Conservation (phyloP, 208 protist species). For the Trypanosoma platydactyli region DNA sequence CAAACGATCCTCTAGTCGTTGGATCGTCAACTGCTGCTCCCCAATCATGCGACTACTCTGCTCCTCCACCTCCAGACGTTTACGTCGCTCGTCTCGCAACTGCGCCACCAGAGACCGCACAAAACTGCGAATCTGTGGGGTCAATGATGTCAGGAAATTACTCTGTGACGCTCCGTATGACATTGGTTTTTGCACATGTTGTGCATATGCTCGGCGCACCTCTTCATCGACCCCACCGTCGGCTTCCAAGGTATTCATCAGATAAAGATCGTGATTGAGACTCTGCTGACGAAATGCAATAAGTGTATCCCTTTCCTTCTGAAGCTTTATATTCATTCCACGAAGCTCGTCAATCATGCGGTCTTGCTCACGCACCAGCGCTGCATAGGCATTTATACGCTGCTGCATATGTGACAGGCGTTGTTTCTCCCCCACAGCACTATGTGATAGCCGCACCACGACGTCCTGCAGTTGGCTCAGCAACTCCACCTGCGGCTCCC, state of each 20-base stretch:
- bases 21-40: conserved; percentile 36
- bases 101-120: conserved; percentile 45
- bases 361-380: conserved; percentile 45
- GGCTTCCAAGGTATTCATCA: conserved; percentile 20
- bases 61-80: conserved; percentile 40
- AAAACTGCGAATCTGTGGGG: conserved; percentile 30
- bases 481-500: conserved; percentile 30
- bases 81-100: conserved; percentile 38
- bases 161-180: neutral
- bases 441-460: conserved; percentile 40
- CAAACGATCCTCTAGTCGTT: conserved; percentile 36
- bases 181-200: conserved; percentile 12
- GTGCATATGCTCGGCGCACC: conserved; percentile 16
- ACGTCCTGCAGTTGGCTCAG: conserved; percentile 45
- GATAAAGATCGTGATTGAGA: conserved; percentile 26
- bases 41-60: conserved; percentile 42
- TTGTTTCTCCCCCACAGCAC: conserved; percentile 43
- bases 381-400: conserved; percentile 34
- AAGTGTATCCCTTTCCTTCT: conserved; percentile 32
- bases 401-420: conserved; percentile 31
- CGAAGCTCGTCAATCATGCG: conserved; percentile 44
- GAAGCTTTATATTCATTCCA: conserved; percentile 28
- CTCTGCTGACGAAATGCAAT: conserved; percentile 38
- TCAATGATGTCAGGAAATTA: conserved; percentile 26
- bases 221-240: conserved; percentile 31